Evolutionary conservation across 78 protist species (phyloP).

Genomic region (Planoprotostelium fungivorum): DNA sequence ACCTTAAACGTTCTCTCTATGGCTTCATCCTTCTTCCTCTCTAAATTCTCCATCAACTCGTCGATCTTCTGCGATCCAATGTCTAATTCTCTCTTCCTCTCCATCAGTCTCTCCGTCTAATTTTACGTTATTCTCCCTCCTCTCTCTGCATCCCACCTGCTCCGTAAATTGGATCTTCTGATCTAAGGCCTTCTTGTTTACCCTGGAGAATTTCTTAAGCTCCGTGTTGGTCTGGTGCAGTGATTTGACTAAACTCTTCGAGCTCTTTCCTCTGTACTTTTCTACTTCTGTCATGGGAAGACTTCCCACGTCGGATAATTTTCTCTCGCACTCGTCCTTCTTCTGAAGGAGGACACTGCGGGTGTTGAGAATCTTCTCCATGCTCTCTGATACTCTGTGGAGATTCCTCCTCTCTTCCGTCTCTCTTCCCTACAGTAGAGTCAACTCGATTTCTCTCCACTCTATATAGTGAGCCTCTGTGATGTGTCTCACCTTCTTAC

Average conservation of each 20-base stretch:
- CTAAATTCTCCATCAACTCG: conserved; percentile 72
- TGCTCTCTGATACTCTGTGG: not conserved
- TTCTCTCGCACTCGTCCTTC: conserved; percentile 7
- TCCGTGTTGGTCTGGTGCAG: conserved; percentile 20
- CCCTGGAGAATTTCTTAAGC: conserved; percentile 68
- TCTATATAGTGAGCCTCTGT: no score
- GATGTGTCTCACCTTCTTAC: not conserved
- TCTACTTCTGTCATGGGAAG: conserved; percentile 11
- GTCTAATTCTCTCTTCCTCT: conserved; percentile 64
- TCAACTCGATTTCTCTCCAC: no score
- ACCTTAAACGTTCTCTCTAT: conserved; percentile 87
- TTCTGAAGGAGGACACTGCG: conserved; percentile 3
- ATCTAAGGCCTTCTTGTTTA: conserved; percentile 97
- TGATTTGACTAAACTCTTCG: conserved; percentile 10
- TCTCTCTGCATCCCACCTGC: conserved; percentile 20
- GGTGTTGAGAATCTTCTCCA: conserved; percentile 5
- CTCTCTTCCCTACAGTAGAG: not conserved
- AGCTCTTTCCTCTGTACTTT: not conserved
- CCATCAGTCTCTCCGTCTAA: conserved; percentile 1
- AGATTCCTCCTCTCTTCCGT: not conserved
- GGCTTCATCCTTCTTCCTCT: conserved; percentile 91
- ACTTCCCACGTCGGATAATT: not conserved
- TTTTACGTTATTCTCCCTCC: not conserved
- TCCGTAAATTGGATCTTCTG: conserved; percentile 77
- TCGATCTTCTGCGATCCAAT: conserved; percentile 50